A percentile compares a stretch with the other conserved stretches of the same genome.
Evolutionary conservation across 495 filamentous ascomycete species (phyloP).

Genomic region (Aspergillus homomorphus): DNA sequence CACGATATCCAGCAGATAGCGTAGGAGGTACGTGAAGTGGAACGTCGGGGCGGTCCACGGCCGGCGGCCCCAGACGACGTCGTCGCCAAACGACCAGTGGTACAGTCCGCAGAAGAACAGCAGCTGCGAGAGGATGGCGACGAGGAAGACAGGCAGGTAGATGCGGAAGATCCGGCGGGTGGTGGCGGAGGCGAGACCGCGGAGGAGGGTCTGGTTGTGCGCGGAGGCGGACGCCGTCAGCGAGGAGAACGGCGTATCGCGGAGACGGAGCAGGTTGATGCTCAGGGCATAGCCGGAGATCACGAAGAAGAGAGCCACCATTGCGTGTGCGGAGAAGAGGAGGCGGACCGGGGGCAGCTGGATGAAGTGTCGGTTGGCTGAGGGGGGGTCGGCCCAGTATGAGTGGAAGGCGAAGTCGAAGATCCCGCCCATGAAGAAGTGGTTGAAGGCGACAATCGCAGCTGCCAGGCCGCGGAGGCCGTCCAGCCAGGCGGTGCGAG

Average conservation of each 20-base stretch:
- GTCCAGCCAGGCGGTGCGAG: conserved; percentile 23
- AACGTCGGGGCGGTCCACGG: conserved; percentile 19
- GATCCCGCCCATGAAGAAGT: conserved; percentile 21
- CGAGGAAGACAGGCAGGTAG: conserved; percentile 49
- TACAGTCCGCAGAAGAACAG: conserved; percentile 32
- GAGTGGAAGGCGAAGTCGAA: conserved; percentile 23
- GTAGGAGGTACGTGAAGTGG: conserved; percentile 18
- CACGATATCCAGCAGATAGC: conserved; percentile 39
- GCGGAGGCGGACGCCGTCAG: conserved; percentile 32
- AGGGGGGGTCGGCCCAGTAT: conserved; percentile 25
- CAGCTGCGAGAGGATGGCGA: conserved; percentile 13
- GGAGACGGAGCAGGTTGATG: conserved; percentile 16
- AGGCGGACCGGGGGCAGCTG: conserved; percentile 56
- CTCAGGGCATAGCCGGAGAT: conserved; percentile 58
- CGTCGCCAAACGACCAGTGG: conserved; percentile 13
- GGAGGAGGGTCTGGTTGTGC: conserved; percentile 22
- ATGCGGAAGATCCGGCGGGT: conserved; percentile 54
- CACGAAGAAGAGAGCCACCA: conserved; percentile 62
- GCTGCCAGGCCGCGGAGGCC: conserved; percentile 26
- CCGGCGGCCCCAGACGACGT: conserved; percentile 15
- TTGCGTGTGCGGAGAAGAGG: conserved; percentile 52
- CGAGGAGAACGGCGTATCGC: conserved; percentile 30
- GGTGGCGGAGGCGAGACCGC: conserved; percentile 45
- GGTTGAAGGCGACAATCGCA: conserved; percentile 21
- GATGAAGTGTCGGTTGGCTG: conserved; percentile 42